Percentiles rank a stretch among this genome's conserved stretches.
Evolutionary conservation across 2,329 filamentous ascomycete genomes (phyloP).

Genomic region (Fusarium hainanense): DNA sequence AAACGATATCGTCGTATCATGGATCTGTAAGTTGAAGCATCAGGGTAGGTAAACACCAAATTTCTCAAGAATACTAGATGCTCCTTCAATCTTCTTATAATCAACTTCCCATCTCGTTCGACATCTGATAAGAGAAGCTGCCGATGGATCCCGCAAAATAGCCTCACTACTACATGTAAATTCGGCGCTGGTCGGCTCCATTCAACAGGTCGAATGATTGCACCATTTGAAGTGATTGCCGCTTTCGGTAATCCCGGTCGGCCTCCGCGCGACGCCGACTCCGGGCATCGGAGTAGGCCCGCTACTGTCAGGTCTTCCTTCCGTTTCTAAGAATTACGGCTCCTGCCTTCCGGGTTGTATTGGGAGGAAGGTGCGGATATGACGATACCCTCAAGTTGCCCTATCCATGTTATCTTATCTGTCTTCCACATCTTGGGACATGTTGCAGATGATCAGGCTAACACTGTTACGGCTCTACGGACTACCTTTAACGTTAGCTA

Average conservation of each 20-base stretch:
- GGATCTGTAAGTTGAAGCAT: background rate
- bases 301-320: background rate
- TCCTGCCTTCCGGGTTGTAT: background rate
- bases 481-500: conserved; percentile 5
- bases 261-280: conserved; percentile 37
- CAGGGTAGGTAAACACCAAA: background rate
- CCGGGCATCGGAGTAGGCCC: conserved; percentile 34
- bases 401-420: background rate
- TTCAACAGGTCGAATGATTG: conserved; percentile 34
- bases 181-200: conserved; percentile 1
- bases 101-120: conserved; percentile 11
- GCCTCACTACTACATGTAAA: conserved; percentile 17
- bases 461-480: conserved; percentile 1
- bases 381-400: background rate
- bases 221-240: conserved; percentile 22
- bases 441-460: background rate
- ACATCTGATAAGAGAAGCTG: conserved; percentile 7
- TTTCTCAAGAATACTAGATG: background rate
- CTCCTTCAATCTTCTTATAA: conserved; percentile 7
- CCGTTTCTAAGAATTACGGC: background rate
- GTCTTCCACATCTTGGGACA: background rate
- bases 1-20: background rate
- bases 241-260: conserved; percentile 39
- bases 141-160: conserved; percentile 43
- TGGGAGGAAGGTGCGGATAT: background rate